phyloP scores from a whole-genome alignment of 257 asterid genomes.

The Scutellaria minor region DNA sequence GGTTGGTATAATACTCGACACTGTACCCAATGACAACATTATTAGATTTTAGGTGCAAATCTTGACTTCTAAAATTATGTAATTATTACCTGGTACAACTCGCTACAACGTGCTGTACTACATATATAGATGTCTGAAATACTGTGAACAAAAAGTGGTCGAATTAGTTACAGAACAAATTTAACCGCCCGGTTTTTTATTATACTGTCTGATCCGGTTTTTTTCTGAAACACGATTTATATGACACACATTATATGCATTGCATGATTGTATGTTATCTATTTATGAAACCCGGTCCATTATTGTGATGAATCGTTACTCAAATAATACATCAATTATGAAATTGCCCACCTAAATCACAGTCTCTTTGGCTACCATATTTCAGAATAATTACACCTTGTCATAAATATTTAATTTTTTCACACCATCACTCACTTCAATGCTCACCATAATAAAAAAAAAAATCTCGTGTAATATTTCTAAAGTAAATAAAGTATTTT shows the following conservation, averaged over 20 bases:
- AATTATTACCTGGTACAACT: conserved; percentile 1
- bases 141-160: neutral
- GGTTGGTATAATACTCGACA: neutral
- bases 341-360: conserved; percentile 12
- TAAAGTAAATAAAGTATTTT: no score
- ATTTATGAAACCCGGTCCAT: conserved; percentile 3
- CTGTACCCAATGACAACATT: neutral
- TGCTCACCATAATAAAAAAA: no score
- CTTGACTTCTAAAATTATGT: neutral
- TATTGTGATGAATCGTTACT: conserved; percentile 20
- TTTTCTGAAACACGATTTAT: no score
- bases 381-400: neutral
- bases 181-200: neutral
- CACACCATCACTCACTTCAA: no score
- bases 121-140: no score
- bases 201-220: neutral
- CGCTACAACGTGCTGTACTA: no score
- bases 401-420: neutral
- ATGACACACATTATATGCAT: neutral
- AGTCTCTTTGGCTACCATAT: neutral
- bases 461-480: no score
- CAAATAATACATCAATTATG: conserved; percentile 27
- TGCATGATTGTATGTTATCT: neutral
- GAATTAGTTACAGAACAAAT: neutral
- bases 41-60: neutral